Conservation (phyloP, 1,284 basidiomycete species). For the Flammula alnicola region DNA sequence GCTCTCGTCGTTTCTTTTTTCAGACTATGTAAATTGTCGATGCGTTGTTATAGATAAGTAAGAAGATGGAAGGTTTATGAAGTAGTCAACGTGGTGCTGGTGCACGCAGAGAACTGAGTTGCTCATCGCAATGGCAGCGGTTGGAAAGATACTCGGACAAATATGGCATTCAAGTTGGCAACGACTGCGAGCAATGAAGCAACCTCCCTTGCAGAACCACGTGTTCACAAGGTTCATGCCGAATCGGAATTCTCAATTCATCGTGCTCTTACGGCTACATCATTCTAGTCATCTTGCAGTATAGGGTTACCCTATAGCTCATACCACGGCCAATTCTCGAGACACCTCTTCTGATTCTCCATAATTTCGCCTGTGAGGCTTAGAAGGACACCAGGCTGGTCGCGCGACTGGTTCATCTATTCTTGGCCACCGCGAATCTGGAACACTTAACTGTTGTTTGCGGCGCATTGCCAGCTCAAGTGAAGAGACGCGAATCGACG, state of each 20-base stretch:
- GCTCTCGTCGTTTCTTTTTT: too few species aligned
- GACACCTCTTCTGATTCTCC: too few species aligned
- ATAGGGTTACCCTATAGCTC: too few species aligned
- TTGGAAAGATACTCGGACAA: not conserved
- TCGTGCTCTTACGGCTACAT: conserved; percentile 3
- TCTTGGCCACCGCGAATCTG: not conserved
- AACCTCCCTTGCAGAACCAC: conserved; percentile 25
- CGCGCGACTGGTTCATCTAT: not conserved
- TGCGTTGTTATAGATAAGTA: too few species aligned
- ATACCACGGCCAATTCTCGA: too few species aligned
- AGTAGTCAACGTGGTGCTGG: too few species aligned
- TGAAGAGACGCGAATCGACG: conserved; percentile 9
- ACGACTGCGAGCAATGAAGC: too few species aligned
- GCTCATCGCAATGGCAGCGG: too few species aligned
- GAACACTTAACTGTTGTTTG: not conserved
- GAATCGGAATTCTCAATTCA: not conserved
- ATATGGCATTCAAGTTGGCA: too few species aligned
- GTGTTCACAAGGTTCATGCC: conserved; percentile 17
- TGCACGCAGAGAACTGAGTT: too few species aligned
- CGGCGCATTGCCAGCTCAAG: not conserved
- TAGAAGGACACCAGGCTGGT: not conserved
- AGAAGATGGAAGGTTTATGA: too few species aligned
- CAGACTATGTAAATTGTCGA: too few species aligned
- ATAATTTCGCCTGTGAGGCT: not conserved
- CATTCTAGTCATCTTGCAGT: not conserved